These are phyloP conservation scores for Trapa bicornis DNA, from an alignment of 345 rosid genomes.

Conservation along the genomic window DNA sequence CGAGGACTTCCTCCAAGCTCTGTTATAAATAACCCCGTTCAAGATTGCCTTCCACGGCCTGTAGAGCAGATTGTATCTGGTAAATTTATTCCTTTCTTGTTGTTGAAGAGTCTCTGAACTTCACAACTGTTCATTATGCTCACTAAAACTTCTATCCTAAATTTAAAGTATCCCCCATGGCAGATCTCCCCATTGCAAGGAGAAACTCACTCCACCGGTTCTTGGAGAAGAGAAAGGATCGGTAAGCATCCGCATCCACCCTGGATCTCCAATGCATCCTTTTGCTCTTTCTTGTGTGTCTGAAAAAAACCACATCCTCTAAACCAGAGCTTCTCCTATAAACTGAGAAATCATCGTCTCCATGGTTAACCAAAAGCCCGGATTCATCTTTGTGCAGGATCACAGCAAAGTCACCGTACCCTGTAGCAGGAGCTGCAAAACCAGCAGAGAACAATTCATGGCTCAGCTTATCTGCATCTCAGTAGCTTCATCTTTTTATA, in stretches of 20 bases:
- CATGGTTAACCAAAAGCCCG: background rate
- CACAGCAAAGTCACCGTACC: slow-evolving; percentile 55
- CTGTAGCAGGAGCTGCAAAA: slow-evolving; percentile 15
- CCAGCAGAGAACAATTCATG: slow-evolving; percentile 43
- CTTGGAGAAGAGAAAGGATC: slow-evolving; percentile 83
- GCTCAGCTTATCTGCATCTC: slow-evolving; percentile 61
- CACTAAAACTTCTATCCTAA: background rate
- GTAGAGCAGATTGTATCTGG: slow-evolving; percentile 32
- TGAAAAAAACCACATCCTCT: too few species aligned
- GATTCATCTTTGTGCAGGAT: slow-evolving; percentile 26
- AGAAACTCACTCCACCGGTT: slow-evolving; percentile 90
- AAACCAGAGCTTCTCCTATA: background rate
- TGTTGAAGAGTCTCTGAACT: background rate
- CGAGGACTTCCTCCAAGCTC: slow-evolving; percentile 18
- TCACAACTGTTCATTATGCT: background rate
- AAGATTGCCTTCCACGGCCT: slow-evolving; percentile 18
- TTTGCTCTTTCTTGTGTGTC: background rate
- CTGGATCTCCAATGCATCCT: background rate
- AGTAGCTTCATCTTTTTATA: background rate
- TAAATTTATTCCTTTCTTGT: slow-evolving; percentile 13
- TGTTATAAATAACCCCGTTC: slow-evolving; percentile 17
- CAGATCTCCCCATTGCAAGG: slow-evolving; percentile 94
- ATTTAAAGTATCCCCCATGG: background rate
- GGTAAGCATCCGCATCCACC: slow-evolving; percentile 33
- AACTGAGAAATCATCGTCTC: background rate